These are phyloP conservation scores for Nakazawaea populi DNA, from an alignment of 805 yeast species.

Conservation along the genomic window DNA sequence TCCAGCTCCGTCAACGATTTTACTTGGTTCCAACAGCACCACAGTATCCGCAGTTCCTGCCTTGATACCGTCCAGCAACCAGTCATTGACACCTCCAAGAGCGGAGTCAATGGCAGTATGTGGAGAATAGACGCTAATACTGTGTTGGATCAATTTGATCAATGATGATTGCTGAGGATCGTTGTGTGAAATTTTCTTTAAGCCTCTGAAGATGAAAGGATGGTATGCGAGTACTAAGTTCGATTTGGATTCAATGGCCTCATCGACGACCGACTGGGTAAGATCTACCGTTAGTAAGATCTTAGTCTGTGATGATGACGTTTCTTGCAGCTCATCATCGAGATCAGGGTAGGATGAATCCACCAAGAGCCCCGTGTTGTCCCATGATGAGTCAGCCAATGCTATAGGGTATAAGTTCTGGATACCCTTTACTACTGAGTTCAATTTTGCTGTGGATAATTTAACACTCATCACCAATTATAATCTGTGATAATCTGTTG, in stretches of 20 bases:
- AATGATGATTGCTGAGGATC: constrained; percentile 83
- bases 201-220: constrained; percentile 89
- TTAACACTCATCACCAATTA: constrained; percentile 2
- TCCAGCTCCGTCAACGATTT: constrained; percentile 51
- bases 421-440: constrained; percentile 43
- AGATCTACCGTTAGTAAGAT: constrained; percentile 76
- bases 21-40: constrained; percentile 39
- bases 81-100: constrained; percentile 89
- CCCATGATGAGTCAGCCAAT: constrained; percentile 89
- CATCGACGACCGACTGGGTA: constrained; percentile 77
- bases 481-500: background rate
- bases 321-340: constrained; percentile 7
- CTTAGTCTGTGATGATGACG: constrained; percentile 17
- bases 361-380: constrained; percentile 86
- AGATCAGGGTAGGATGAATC: constrained; percentile 43
- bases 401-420: constrained; percentile 75
- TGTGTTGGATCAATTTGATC: constrained; percentile 62
- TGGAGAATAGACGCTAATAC: constrained; percentile 89
- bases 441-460: constrained; percentile 21
- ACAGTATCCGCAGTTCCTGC: constrained; percentile 18
- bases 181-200: constrained; percentile 56
- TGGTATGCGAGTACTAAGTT: constrained; percentile 79
- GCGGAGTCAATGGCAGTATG: constrained; percentile 97
- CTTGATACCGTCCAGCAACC: constrained; percentile 61
- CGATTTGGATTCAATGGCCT: constrained; percentile 56